Percentiles rank a stretch among this genome's conserved stretches.
These are phyloP conservation scores for Exsudoporus floridanus DNA, from an alignment of 1,284 basidiomycete genomes.

Conservation along the genomic window DNA sequence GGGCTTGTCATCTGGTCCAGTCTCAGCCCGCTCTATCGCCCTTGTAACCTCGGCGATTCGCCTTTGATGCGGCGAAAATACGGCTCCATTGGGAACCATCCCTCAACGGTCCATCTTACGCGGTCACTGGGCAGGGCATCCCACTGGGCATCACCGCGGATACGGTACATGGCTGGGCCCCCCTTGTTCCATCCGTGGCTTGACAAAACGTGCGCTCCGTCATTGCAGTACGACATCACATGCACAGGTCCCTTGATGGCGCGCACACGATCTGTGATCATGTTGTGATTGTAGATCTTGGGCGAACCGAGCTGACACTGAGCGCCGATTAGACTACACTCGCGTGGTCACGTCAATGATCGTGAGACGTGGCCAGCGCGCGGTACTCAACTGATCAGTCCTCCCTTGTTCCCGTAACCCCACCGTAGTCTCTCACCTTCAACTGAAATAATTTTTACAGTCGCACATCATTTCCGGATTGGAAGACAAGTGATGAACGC, in stretches of 20 bases:
- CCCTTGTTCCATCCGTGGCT: neutral
- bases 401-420: neutral
- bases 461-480: neutral
- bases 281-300: constrained; percentile 7
- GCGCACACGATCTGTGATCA: constrained; percentile 1
- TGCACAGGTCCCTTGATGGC: constrained; percentile 4
- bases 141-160: neutral
- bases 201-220: neutral
- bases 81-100: too few relatives aligned
- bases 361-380: neutral
- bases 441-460: neutral
- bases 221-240: neutral
- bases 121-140: neutral
- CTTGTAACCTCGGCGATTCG: neutral
- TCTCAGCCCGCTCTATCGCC: neutral
- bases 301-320: neutral
- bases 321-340: constrained; percentile 15
- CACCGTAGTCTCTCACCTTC: neutral
- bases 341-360: constrained; percentile 4
- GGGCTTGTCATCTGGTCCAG: neutral
- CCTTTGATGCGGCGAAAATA: neutral
- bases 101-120: neutral
- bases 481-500: neutral
- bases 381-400: neutral
- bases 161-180: neutral